Evolutionary conservation across 768 basidiomycete genomes (phyloP).

Genomic region (Podaxis sp.): DNA sequence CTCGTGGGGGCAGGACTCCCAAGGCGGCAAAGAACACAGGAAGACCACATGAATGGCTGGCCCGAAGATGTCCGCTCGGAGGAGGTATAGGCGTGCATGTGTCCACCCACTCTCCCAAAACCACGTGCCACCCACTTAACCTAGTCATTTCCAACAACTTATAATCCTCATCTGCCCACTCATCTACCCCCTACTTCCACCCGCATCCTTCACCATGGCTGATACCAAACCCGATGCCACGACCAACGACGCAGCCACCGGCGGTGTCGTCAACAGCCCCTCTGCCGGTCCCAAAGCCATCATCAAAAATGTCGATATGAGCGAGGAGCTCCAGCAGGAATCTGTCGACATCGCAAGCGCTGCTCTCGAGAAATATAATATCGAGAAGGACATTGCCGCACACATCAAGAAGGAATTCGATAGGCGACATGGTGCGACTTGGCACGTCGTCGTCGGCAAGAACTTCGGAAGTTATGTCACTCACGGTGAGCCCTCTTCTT

Average conservation of each 20-base stretch:
- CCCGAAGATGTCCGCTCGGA: conserved; percentile 9
- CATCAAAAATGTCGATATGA: conserved; percentile 97
- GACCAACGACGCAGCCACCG: conserved; percentile 55
- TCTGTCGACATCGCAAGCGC: conserved; percentile 83
- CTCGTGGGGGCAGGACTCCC: conserved; percentile 10
- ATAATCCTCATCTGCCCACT: conserved; percentile 1
- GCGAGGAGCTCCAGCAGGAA: conserved; percentile 94
- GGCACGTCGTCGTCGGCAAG: conserved; percentile 99
- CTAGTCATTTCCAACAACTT: background rate
- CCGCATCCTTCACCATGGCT: conserved; percentile 34
- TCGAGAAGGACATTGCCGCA: conserved; percentile 98
- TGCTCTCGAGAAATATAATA: conserved; percentile 86
- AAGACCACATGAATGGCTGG: conserved; percentile 11
- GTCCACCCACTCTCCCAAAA: background rate
- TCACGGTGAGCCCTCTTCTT: conserved; percentile 62
- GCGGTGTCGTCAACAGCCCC: conserved; percentile 37
- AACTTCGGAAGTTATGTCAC: conserved; percentile 99
- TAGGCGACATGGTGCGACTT: conserved; percentile 86
- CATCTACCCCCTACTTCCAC: background rate
- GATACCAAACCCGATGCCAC: conserved; percentile 56
- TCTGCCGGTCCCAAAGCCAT: conserved; percentile 62
- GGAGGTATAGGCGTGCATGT: background rate
- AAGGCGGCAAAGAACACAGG: conserved; percentile 13
- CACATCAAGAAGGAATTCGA: conserved; percentile 99
- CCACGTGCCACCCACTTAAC: conserved; percentile 8